Conservation (phyloP, 2,329 filamentous ascomycete genomes). For the Sporothrix pallida region DNA sequence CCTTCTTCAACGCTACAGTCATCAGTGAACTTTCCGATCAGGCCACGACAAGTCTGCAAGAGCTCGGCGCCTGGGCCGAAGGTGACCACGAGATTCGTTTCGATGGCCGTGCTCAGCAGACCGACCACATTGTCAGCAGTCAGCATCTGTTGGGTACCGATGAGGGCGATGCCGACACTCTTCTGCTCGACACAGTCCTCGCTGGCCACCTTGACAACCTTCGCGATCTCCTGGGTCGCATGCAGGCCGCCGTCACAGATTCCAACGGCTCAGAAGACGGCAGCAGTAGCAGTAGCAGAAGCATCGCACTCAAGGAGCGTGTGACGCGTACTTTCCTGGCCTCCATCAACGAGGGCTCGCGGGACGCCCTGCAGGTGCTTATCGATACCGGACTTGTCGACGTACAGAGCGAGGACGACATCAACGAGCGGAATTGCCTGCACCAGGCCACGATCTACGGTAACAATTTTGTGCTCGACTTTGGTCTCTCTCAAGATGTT, state of each 20-base stretch:
- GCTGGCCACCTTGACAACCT: constrained; percentile 78
- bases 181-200: constrained; percentile 85
- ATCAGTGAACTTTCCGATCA: constrained; percentile 97
- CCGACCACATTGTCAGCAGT: constrained; percentile 69
- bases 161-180: constrained; percentile 86
- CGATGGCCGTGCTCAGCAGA: constrained; percentile 53
- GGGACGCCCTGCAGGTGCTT: constrained; percentile 75
- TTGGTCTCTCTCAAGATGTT: constrained; percentile 76
- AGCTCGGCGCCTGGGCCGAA: constrained; percentile 95
- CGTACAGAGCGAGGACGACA: constrained; percentile 92
- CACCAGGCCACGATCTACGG: constrained; percentile 97
- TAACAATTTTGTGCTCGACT: constrained; percentile 75
- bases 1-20: constrained; percentile 96
- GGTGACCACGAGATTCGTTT: constrained; percentile 86
- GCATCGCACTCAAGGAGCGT: constrained; percentile 68
- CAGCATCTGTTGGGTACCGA: constrained; percentile 74
- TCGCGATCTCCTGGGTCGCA: constrained; percentile 78
- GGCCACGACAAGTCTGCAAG: constrained; percentile 92
- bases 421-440: constrained; percentile 94
- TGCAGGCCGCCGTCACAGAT: constrained; percentile 62
- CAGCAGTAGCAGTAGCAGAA: constrained; percentile 48
- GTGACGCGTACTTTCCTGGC: constrained; percentile 90
- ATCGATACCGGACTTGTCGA: constrained; percentile 83
- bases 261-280: constrained; percentile 51
- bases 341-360: constrained; percentile 83